phyloP scores from a whole-genome alignment of 2,329 filamentous ascomycete species.

The Aureobasidium uvarum region DNA sequence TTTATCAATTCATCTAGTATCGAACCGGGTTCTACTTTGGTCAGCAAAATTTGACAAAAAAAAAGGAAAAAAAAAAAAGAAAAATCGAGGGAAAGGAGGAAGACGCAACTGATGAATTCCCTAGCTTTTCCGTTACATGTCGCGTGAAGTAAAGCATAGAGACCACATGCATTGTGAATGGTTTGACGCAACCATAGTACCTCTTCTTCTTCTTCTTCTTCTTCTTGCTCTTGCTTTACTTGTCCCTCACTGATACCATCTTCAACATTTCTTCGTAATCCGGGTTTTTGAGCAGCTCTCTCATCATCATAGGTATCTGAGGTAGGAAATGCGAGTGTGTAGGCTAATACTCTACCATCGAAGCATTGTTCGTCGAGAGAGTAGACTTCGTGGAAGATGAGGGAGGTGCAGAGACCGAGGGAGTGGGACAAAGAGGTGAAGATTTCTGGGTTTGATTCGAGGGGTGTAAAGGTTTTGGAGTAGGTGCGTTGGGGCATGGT shows the following conservation, averaged over 20 bases:
- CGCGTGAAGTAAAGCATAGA: constrained; percentile 4
- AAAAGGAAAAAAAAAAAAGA: too few species aligned
- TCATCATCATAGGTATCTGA: not conserved
- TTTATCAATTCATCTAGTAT: not conserved
- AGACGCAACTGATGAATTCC: not conserved
- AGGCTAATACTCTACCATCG: not conserved
- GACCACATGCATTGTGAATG: constrained; percentile 6
- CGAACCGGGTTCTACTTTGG: not conserved
- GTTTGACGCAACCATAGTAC: not conserved
- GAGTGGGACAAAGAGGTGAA: not conserved
- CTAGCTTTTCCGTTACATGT: not conserved
- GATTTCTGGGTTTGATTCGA: constrained; percentile 3
- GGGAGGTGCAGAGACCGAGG: not conserved
- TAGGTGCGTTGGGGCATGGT: not conserved
- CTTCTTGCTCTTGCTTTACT: not conserved
- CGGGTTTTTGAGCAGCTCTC: not conserved
- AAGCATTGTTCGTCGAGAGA: not conserved
- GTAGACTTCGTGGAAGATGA: not conserved
- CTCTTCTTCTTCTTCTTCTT: not conserved
- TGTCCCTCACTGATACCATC: not conserved
- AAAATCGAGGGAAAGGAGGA: too few species aligned
- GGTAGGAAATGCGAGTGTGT: not conserved
- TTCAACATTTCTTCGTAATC: too few species aligned
- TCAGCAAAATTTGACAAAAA: too few species aligned
- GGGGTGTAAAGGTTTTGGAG: not conserved